Base-by-base conservation (phyloP, 768 basidiomycete species). In the Suillus placidus region DNA sequence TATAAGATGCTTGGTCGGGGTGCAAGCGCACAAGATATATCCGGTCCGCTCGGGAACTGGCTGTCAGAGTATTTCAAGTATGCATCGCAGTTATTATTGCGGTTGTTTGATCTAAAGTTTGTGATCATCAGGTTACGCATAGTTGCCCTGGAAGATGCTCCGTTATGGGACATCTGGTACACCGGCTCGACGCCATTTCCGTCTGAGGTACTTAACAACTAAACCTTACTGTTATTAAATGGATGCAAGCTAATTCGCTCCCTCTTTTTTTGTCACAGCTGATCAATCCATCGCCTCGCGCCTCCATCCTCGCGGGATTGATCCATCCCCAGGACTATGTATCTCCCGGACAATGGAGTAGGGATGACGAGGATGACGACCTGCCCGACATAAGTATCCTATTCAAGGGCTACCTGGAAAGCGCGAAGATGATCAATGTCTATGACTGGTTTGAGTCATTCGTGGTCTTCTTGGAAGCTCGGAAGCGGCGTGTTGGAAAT, bases 391-490 rank as follows among this genome's bases (percentile, higher is more conserved):
- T 86, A 2, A 88, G 86, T 70, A 90, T 94, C 64, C 79, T 94
- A 16, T 92, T 94, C 79, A 80, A 79, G 56, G 83, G 92, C 26
- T 95, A 93, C 76, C 81, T 89, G 51, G 89, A 93, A 70, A 90
- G 90, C 56, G 92, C 91, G 54, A 88, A 84, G 77, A 85, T 91
- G 85, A 87, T 95, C 76, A 95, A 95, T 72, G 84, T 93, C 2
- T 94, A 91, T 73, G 94, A 95, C 75, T 94, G 93, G 94, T 94
- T 88, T 71, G 88, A 92, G 69, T 85, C 89, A 30, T 95, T 95
- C 74, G 82, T 85, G 38, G 75, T 81, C 26, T 89, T 85, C 38
- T 76, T 94, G 62, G 91, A 92, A 73, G 78, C 77, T 1, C 91
- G 91, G 76, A 75, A 76, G 30, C 65, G 69, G 9, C 69, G 61